phyloP scores from a whole-genome alignment of 257 asterid genomes.

The Ilex asprella region DNA sequence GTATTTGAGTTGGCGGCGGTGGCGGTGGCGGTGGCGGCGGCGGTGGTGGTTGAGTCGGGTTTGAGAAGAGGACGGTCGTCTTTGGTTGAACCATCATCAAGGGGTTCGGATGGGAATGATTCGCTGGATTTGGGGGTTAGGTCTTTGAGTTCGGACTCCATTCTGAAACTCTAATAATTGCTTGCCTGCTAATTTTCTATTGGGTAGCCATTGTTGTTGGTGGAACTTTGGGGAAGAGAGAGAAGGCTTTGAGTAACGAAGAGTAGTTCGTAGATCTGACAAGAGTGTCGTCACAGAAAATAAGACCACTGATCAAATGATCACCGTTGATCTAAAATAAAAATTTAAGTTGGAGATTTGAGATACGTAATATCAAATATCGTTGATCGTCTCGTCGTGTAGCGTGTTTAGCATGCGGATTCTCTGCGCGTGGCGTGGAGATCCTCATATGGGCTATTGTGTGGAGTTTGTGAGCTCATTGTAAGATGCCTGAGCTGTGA shows the following conservation, averaged over 20 bases:
- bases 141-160: constrained; percentile 63
- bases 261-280: no score
- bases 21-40: constrained; percentile 10
- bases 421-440: no score
- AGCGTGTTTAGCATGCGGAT: no score
- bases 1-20: not conserved
- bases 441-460: no score
- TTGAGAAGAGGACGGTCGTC: constrained; percentile 73
- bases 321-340: no score
- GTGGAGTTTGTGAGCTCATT: no score
- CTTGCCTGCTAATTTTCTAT: not conserved
- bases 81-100: constrained; percentile 17
- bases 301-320: no score
- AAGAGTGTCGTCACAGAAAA: no score
- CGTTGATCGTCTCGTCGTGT: no score
- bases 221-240: constrained; percentile 3
- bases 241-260: not conserved
- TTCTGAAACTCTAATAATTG: constrained; percentile 3
- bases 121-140: constrained; percentile 25
- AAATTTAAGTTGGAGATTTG: no score
- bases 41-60: constrained; percentile 26
- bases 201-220: constrained; percentile 28
- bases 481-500: no score
- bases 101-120: constrained; percentile 21
- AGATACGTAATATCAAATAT: no score